A percentile compares a stretch with the other conserved stretches of the same genome.
Conservation (phyloP, 2,329 filamentous ascomycete genomes). For the Botrytis squamosa region DNA sequence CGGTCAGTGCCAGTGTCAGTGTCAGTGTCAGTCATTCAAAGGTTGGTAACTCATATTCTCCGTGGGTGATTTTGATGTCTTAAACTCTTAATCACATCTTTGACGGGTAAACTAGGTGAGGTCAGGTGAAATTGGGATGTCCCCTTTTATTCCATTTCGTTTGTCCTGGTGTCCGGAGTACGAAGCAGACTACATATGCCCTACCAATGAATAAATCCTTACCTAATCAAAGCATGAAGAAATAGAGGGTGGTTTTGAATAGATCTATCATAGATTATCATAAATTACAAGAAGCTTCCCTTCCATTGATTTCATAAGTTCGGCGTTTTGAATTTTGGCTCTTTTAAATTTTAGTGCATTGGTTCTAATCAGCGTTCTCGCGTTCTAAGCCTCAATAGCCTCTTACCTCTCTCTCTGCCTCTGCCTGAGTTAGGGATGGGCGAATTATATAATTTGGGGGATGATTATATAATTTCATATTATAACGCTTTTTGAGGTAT, state of each 20-base stretch:
- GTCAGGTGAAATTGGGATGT: background rate
- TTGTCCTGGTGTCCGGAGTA: background rate
- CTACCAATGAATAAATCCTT: background rate
- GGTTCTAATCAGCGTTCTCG: background rate
- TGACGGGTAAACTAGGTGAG: background rate
- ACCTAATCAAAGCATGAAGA: background rate
- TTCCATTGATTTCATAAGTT: background rate
- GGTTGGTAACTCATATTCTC: background rate
- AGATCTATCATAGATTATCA: background rate
- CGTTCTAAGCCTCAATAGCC: background rate
- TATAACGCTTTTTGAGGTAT: too few relatives aligned
- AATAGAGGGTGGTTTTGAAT: background rate
- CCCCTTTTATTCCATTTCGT: background rate
- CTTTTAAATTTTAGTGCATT: background rate
- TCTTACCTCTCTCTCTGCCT: background rate
- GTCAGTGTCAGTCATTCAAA: background rate
- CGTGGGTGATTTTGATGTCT: background rate
- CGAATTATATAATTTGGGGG: too few relatives aligned
- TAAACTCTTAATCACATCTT: background rate
- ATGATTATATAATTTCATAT: too few relatives aligned
- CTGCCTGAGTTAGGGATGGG: too few relatives aligned
- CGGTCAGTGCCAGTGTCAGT: background rate
- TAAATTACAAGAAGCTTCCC: background rate
- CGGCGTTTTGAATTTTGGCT: background rate
- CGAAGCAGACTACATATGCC: background rate